phyloP scores from a whole-genome alignment of 768 basidiomycete genomes.

The Porpolomopsis calyptriformis region DNA sequence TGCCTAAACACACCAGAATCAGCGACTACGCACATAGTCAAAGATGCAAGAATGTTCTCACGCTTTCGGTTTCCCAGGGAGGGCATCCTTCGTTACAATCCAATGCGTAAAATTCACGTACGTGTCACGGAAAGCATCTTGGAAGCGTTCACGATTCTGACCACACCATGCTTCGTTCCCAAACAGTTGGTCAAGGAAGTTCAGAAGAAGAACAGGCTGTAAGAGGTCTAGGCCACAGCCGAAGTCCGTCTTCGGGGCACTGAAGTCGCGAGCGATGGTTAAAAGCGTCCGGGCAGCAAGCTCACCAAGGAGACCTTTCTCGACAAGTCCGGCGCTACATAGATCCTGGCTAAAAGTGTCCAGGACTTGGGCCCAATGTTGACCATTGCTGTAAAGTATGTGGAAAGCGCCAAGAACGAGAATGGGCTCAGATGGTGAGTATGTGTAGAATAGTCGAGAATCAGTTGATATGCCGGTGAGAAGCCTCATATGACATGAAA shows the following conservation, averaged over 20 bases:
- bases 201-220: constrained; percentile 2
- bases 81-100: constrained; percentile 11
- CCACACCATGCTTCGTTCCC: background rate
- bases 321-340: constrained; percentile 10
- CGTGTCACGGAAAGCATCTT: constrained; percentile 8
- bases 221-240: background rate
- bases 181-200: constrained; percentile 4
- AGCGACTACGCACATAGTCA: background rate
- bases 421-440: constrained; percentile 12
- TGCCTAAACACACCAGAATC: constrained; percentile 9
- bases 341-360: constrained; percentile 10
- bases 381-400: constrained; percentile 3
- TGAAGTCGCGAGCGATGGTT: constrained; percentile 10
- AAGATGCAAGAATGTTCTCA: constrained; percentile 2
- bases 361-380: constrained; percentile 6
- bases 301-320: constrained; percentile 13
- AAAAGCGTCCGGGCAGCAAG: constrained; percentile 11
- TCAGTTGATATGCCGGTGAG: constrained; percentile 11
- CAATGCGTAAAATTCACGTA: constrained; percentile 16
- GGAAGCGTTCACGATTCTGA: background rate
- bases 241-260: constrained; percentile 7
- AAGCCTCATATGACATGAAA: constrained; percentile 13
- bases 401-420: constrained; percentile 10
- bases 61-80: constrained; percentile 10
- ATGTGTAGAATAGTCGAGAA: constrained; percentile 7